These are phyloP conservation scores for Rhytidhysteron rufulum DNA, from an alignment of 2,329 filamentous ascomycete species.

Conservation along the genomic window DNA sequence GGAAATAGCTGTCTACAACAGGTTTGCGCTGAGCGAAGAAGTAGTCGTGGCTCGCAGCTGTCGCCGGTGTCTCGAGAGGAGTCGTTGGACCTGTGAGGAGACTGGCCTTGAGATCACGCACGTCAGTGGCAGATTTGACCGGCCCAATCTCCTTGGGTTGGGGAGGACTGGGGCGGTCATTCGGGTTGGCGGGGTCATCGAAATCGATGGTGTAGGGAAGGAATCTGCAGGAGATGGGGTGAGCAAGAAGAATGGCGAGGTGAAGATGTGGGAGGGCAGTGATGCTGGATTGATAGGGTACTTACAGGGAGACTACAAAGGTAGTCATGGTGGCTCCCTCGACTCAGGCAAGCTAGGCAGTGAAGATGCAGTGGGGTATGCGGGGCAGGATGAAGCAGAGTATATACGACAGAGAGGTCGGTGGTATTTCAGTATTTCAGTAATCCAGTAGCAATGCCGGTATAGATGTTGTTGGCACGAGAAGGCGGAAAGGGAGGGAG, in stretches of 20 bases:
- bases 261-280: slow-evolving; percentile 2
- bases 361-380: neutral
- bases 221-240: slow-evolving; percentile 57
- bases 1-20: slow-evolving; percentile 53
- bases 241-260: slow-evolving; percentile 7
- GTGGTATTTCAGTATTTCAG: no score
- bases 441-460: slow-evolving; percentile 5
- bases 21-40: slow-evolving; percentile 43
- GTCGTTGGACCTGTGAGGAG: slow-evolving; percentile 33
- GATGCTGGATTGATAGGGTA: neutral
- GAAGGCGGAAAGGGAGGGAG: slow-evolving; percentile 1
- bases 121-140: slow-evolving; percentile 40
- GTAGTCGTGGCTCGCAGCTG: slow-evolving; percentile 36
- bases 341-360: no score
- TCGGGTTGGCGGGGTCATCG: slow-evolving; percentile 54
- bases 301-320: slow-evolving; percentile 59
- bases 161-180: slow-evolving; percentile 17
- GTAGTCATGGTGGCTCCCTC: slow-evolving; percentile 58
- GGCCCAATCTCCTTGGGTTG: slow-evolving; percentile 42
- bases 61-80: slow-evolving; percentile 42
- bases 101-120: slow-evolving; percentile 32
- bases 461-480: slow-evolving; percentile 4
- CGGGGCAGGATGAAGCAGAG: slow-evolving; percentile 1
- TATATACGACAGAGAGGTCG: neutral
- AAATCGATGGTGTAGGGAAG: slow-evolving; percentile 92